These are phyloP conservation scores for Larix kaempferi DNA, from an alignment of 75 land plant species.

Conservation along the genomic window DNA sequence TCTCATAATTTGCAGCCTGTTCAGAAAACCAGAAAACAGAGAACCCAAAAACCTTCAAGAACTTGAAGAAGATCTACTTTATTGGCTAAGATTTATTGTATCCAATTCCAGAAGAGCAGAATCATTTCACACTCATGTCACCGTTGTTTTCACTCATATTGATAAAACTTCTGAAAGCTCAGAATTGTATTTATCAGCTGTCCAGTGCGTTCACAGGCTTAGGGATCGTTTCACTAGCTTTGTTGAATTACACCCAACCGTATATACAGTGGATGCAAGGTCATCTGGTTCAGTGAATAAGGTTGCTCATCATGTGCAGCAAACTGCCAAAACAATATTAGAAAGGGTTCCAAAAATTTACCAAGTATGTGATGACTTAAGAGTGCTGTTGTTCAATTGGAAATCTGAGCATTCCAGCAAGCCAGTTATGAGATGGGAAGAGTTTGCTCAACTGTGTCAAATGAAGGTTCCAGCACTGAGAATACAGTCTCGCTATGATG, in stretches of 20 bases:
- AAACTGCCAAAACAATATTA: conserved; percentile 46
- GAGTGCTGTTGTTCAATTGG: conserved; percentile 48
- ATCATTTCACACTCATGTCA: conserved; percentile 42
- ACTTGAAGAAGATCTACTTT: conserved; percentile 63
- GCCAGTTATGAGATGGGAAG: conserved; percentile 71
- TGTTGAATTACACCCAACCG: conserved; percentile 57
- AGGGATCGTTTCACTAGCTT: conserved; percentile 51
- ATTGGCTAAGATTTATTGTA: conserved; percentile 78
- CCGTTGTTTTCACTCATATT: conserved; percentile 57
- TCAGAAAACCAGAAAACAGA: conserved; percentile 43
- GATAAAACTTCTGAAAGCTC: conserved; percentile 46
- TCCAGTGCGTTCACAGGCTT: conserved; percentile 36
- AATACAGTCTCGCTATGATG: conserved; percentile 39
- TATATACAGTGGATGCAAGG: conserved; percentile 67
- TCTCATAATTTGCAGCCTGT: conserved; percentile 53
- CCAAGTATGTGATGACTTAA: conserved; percentile 59
- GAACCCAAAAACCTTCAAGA: conserved; percentile 42
- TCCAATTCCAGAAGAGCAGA: conserved; percentile 64
- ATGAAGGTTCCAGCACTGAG: conserved; percentile 48
- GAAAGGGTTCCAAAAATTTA: conserved; percentile 66
- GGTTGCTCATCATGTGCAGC: conserved; percentile 47
- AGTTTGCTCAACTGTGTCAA: conserved; percentile 58
- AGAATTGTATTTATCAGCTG: conserved; percentile 20
- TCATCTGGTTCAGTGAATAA: conserved; percentile 55
- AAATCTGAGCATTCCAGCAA: conserved; percentile 53